phyloP scores from a whole-genome alignment of 164 flowering plant genomes.

The Chimonanthus salicifolius region DNA sequence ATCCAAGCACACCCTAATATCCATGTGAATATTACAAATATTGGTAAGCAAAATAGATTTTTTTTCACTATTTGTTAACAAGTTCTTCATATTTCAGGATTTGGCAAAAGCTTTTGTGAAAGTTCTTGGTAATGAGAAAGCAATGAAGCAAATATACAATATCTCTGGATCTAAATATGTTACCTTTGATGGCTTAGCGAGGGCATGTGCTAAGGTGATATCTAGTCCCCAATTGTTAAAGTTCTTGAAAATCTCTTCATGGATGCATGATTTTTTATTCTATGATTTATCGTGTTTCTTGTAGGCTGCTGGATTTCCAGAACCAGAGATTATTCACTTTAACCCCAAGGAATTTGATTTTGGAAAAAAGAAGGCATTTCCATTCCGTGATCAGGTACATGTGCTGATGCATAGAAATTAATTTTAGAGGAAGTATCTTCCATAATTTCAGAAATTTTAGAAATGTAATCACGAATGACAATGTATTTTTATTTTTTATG shows the following conservation, averaged over 20 bases:
- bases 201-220: constrained; percentile 90
- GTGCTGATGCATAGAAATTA: not conserved
- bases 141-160: constrained; percentile 85
- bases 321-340: constrained; percentile 84
- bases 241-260: not conserved
- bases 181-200: constrained; percentile 91
- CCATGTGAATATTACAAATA: too few relatives aligned
- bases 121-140: constrained; percentile 89
- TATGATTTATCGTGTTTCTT: not conserved
- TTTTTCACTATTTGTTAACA: too few relatives aligned
- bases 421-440: too few relatives aligned
- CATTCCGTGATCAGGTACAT: constrained; percentile 87
- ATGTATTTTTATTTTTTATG: too few relatives aligned
- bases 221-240: not conserved
- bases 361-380: constrained; percentile 96
- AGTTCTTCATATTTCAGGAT: constrained; percentile 42
- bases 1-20: too few relatives aligned
- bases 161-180: constrained; percentile 93
- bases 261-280: not conserved
- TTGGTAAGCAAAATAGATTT: too few relatives aligned
- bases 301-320: constrained; percentile 97
- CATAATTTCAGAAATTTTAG: too few relatives aligned
- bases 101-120: constrained; percentile 72
- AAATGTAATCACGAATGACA: too few relatives aligned
- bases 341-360: constrained; percentile 92